Base-by-base conservation (phyloP, 345 rosid genomes). In the Rubroshorea leprosula region DNA sequence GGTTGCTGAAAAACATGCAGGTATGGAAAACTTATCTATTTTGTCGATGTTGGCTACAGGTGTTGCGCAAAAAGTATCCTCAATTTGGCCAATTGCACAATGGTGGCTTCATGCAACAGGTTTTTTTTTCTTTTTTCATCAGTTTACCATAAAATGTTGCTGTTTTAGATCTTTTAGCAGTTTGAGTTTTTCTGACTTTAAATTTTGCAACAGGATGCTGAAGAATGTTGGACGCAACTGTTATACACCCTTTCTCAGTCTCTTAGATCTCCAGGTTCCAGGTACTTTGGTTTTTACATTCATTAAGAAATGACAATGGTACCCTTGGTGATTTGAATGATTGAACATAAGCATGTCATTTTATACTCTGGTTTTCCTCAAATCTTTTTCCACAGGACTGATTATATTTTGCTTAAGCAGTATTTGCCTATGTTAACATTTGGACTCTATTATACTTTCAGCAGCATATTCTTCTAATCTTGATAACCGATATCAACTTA, bases 151-250 rank as follows among this genome's bases (percentile, higher is more conserved):
- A 21, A 27, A 18, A 26, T 52, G 26, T 47, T 58, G 5, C n/a
- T 23, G 51, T 43, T 57, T 35, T 49, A 24, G 23, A 23, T 47
- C 18, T 50, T 7, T 49, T 64, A 47, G 22, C 26, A 21, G 50
- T 53, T 55, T 67, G 49, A 58, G n/a, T 61, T 47, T 41, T 14
- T 71, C 6, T 45, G 12, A 38, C 20, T 52, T 35, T 62, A 51
- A 65, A 35, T 72, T n/a, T 5, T 54, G 9, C 57, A 44, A 67
- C 83, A 93, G 97, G 99, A 89, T 76, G 97, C 97, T 63, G 99
- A 93, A 73, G 99, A 89, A 73, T 93, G 99, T 74, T 93, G 99
- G 99, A 79, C 95, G 13, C 99, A 89, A 64, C 87, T 93, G 66
- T 64, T 93, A 31, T 87, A 83, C 76, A 89, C 96, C 10, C 95